These are phyloP conservation scores for Blastocladiella britannica DNA, from an alignment of 192 early-diverging fungal genomes.

Conservation along the genomic window DNA sequence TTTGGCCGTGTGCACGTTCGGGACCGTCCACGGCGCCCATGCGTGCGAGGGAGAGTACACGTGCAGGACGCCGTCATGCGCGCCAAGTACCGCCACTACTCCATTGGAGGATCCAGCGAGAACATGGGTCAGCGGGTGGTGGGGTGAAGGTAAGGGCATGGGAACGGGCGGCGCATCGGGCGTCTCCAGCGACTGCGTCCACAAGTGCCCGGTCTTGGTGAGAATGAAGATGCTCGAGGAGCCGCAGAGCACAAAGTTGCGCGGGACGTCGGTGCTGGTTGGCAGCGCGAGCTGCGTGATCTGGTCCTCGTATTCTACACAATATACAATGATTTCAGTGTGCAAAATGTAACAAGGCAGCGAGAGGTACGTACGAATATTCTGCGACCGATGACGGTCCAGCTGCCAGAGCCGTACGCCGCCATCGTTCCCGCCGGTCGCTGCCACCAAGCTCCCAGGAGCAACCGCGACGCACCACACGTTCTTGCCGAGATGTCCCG, in stretches of 20 bases:
- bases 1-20: background rate
- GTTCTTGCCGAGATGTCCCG: conserved; percentile 58
- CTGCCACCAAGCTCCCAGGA: conserved; percentile 27
- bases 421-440: conserved; percentile 61
- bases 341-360: background rate
- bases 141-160: no score
- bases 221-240: background rate
- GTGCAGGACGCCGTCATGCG: no score
- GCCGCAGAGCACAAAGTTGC: background rate
- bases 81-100: no score
- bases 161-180: no score
- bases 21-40: no score
- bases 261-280: background rate
- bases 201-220: background rate
- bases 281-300: background rate
- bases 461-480: conserved; percentile 58
- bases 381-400: conserved; percentile 22
- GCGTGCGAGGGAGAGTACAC: no score
- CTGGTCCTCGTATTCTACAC: background rate
- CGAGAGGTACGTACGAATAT: conserved; percentile 17
- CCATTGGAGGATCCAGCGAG: no score
- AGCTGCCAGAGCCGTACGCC: conserved; percentile 56
- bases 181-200: no score
- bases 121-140: no score
- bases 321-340: conserved; percentile 3